These are phyloP conservation scores for Ilex asprella DNA, from an alignment of 257 asterid species.

Conservation along the genomic window DNA sequence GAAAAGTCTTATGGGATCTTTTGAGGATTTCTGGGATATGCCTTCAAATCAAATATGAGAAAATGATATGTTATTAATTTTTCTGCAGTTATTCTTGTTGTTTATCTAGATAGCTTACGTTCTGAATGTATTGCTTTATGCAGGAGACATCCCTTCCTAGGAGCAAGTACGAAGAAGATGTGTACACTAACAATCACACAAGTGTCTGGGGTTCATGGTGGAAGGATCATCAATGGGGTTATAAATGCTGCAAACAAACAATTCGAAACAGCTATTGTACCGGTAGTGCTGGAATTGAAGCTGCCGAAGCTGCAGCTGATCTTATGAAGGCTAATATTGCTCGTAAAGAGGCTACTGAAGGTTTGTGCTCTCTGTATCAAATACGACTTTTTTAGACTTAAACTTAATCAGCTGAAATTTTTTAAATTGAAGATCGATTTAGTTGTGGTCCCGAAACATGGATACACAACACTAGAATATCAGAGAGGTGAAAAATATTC, in stretches of 20 bases:
- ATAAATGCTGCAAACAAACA: slow-evolving; percentile 83
- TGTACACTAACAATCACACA: slow-evolving; percentile 62
- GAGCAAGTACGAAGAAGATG: slow-evolving; percentile 93
- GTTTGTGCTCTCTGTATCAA: slow-evolving; percentile 21
- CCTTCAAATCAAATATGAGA: no score
- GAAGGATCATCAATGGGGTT: slow-evolving; percentile 97
- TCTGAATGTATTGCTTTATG: not conserved
- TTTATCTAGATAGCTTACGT: not conserved
- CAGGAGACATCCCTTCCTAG: slow-evolving; percentile 77
- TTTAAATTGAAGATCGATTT: not conserved
- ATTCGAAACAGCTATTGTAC: slow-evolving; percentile 88
- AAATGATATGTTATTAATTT: not conserved
- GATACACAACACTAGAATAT: no score
- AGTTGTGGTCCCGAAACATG: not conserved
- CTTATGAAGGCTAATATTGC: slow-evolving; percentile 93
- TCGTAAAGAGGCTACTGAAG: slow-evolving; percentile 78
- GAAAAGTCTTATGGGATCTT: no score
- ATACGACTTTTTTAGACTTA: not conserved
- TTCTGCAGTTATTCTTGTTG: not conserved
- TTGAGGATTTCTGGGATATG: no score
- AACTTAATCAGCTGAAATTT: not conserved
- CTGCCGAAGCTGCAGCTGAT: slow-evolving; percentile 85
- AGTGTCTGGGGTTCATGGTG: slow-evolving; percentile 98
- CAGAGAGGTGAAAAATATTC: no score
- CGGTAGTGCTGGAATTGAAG: slow-evolving; percentile 93